A percentile compares a stretch with the other conserved stretches of the same genome.
phyloP scores from a whole-genome alignment of 2,329 filamentous ascomycete genomes.

The Podosphaera aphanis region DNA sequence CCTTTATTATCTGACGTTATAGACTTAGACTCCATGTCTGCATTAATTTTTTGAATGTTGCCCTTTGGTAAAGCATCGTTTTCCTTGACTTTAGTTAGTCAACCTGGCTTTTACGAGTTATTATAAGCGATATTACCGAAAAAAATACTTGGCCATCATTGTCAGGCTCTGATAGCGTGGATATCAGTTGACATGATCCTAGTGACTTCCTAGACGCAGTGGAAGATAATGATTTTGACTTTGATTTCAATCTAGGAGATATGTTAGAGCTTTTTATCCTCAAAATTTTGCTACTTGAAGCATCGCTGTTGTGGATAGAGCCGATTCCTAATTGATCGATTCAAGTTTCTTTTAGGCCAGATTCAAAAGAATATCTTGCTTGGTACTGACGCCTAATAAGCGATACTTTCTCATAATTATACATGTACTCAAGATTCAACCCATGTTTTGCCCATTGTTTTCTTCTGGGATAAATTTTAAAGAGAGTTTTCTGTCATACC shows the following conservation, averaged over 20 bases:
- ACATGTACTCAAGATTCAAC: neutral
- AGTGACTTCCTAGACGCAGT: slow-evolving; percentile 9
- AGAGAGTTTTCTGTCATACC: neutral
- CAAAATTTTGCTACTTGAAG: neutral
- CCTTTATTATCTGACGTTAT: no score
- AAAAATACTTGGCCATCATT: slow-evolving; percentile 10
- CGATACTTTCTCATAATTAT: neutral
- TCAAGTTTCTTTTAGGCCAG: neutral
- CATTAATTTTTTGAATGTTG: neutral
- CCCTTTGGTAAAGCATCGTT: neutral
- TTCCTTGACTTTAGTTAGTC: neutral
- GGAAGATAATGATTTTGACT: slow-evolving; percentile 10
- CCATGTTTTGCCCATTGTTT: neutral
- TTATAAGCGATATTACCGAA: slow-evolving; percentile 7
- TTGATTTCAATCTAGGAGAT: slow-evolving; percentile 5
- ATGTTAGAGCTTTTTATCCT: slow-evolving; percentile 5
- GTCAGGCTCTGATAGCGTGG: slow-evolving; percentile 7
- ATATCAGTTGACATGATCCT: slow-evolving; percentile 12
- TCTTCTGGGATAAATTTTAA: neutral
- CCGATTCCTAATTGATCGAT: neutral
- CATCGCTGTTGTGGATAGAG: neutral
- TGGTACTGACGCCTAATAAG: neutral
- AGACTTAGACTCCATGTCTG: neutral
- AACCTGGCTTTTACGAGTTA: neutral
- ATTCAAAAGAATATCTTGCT: neutral